Conservation (phyloP, 179 eudicot species). For the Actinidia polygama region DNA sequence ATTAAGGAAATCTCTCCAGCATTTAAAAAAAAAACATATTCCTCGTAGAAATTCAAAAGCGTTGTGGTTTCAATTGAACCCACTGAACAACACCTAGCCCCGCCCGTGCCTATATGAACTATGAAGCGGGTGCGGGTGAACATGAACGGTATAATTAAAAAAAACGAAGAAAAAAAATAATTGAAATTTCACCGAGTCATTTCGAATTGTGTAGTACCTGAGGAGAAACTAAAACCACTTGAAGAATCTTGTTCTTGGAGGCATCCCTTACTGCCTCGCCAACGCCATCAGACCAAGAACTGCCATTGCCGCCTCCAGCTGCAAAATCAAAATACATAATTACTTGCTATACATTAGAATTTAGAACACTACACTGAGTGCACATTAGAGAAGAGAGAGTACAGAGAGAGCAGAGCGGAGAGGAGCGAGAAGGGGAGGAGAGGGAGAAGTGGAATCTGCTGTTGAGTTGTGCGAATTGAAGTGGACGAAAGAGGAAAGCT, state of each 20-base stretch:
- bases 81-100: too few species aligned
- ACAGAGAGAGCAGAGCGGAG: constrained; percentile 38
- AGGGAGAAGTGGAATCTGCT: constrained; percentile 15
- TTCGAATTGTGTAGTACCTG: too few species aligned
- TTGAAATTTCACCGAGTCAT: too few species aligned
- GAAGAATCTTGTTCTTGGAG: constrained; percentile 54
- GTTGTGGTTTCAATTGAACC: too few species aligned
- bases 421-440: constrained; percentile 30
- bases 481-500: constrained; percentile 31
- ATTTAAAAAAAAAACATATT: too few species aligned
- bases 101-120: too few species aligned
- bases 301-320: constrained; percentile 45
- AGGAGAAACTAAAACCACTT: constrained; percentile 92
- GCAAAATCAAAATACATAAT: constrained; percentile 11
- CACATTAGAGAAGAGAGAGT: background rate
- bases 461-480: constrained; percentile 9
- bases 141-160: too few species aligned
- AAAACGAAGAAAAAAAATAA: too few species aligned
- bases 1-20: too few species aligned
- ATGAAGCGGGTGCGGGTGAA: too few species aligned
- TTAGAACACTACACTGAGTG: too few species aligned
- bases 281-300: constrained; percentile 32
- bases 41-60: too few species aligned
- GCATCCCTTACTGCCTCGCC: constrained; percentile 29
- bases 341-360: background rate